Evolutionary conservation across 106 monocot genomes (phyloP), one percentile per base, ranked within the genome.

Genomic region (Vanilla planifolia): DNA sequence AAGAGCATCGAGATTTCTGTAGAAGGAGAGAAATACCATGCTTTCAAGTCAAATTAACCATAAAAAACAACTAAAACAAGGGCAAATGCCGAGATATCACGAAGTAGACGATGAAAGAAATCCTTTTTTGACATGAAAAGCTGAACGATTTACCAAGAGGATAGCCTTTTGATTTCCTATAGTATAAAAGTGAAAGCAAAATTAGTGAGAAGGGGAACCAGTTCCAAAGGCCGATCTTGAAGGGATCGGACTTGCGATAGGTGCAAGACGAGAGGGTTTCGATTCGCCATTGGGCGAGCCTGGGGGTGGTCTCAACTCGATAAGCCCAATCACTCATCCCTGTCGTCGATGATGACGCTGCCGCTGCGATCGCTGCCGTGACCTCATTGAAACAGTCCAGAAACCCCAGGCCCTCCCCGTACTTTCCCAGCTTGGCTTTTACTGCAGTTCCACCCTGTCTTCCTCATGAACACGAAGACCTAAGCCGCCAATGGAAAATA

Each of bases 191-290:
- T 6, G 0, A 15, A 36, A 73, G 17, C 16, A 11, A n/a, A 55
- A 5, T 35, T 51, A 62, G 66, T 2, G 36, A 14, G 35, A 17
- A 11, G 5, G 16, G 33, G 23, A 48, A 83, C 94, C 94, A 90
- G 61, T 86, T 86, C 89, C 90, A 95, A 27, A 83, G 50, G 44
- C 90, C 95, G 63, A 95, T 95, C 55, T 60, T 74, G 81, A 95
- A 95, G 53, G 90, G 83, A 21, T 86, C 75, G 51, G 90, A 95
- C 63, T 90, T 90, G 37, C 83, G 86, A 40, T 79, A 90, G n/a
- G 78, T 71, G 64, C 48, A 82, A 44, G 79, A 73, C 24, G 77
- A 68, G 55, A 82, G 74, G 23, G 79, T 34, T n/a, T 89, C 86
- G 71, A 95, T 77, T 68, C 71, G 56, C 89, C 90, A 95, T 63